Evolutionary conservation across 2,329 filamentous ascomycete species (phyloP).

Genomic region (Zymoseptoria pseudotritici): DNA sequence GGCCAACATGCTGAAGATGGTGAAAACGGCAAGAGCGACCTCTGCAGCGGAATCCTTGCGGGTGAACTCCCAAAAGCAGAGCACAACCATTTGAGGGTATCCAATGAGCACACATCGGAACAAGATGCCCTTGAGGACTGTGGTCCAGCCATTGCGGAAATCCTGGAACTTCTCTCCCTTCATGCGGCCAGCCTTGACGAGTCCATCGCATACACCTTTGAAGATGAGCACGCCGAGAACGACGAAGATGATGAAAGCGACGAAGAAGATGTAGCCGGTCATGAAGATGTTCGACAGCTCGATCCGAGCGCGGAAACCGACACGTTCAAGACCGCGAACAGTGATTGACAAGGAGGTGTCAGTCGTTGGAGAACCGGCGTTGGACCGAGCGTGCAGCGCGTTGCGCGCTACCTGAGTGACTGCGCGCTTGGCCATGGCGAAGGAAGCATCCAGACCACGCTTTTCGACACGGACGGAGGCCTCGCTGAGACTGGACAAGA

Average conservation of each 20-base stretch:
- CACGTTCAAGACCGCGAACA: slow-evolving; percentile 78
- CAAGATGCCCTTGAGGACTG: slow-evolving; percentile 85
- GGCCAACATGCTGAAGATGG: slow-evolving; percentile 70
- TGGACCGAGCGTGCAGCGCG: slow-evolving; percentile 35
- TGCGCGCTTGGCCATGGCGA: slow-evolving; percentile 49
- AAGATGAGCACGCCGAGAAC: slow-evolving; percentile 66
- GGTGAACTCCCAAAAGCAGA: slow-evolving; percentile 92
- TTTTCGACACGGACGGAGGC: slow-evolving; percentile 81
- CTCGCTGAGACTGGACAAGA: slow-evolving; percentile 65
- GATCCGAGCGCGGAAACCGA: slow-evolving; percentile 76
- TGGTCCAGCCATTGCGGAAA: slow-evolving; percentile 90
- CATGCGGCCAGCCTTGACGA: slow-evolving; percentile 68
- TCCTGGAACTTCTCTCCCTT: slow-evolving; percentile 81
- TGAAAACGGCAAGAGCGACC: slow-evolving; percentile 80
- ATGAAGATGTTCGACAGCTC: slow-evolving; percentile 90
- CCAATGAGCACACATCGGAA: slow-evolving; percentile 86
- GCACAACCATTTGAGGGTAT: slow-evolving; percentile 81
- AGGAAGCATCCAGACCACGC: slow-evolving; percentile 42
- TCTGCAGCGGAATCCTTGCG: slow-evolving; percentile 76
- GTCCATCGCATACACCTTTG: slow-evolving; percentile 72
- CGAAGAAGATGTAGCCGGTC: slow-evolving; percentile 83
- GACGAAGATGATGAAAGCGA: slow-evolving; percentile 71
- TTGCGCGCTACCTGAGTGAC: slow-evolving; percentile 32
- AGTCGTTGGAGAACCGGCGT: slow-evolving; percentile 18
- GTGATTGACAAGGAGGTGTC: slow-evolving; percentile 37